A percentile compares a stretch with the other conserved stretches of the same genome.
Conservation (phyloP, 139 green algal species). For the Asterochloris sp. region DNA sequence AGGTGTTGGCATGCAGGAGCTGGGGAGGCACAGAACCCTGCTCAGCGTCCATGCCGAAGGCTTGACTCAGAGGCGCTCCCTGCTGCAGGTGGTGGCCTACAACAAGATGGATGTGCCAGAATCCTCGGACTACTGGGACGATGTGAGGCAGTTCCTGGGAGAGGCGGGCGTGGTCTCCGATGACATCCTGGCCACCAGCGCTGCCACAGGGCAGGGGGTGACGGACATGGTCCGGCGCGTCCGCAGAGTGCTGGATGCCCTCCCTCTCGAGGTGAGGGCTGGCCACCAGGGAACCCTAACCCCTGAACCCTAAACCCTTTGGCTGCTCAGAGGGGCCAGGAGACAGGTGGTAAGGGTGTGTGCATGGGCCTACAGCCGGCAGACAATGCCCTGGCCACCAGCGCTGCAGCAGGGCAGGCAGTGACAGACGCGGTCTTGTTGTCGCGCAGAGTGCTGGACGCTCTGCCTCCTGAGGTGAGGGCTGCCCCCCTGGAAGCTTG, state of each 20-base stretch:
- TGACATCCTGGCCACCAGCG: constrained; percentile 55
- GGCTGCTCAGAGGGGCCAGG: no score
- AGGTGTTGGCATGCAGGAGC: not conserved
- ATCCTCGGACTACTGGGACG: constrained; percentile 70
- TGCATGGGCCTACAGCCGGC: no score
- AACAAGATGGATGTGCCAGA: constrained; percentile 96
- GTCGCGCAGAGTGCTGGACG: no score
- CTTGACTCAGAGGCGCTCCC: not conserved
- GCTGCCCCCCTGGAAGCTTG: no score
- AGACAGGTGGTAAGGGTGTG: no score
- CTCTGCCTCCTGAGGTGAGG: no score
- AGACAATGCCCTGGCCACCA: constrained; percentile 50
- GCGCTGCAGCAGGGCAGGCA: constrained; percentile 55
- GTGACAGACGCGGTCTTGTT: constrained; percentile 63
- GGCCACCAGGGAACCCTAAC: not conserved
- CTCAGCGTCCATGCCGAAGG: not conserved
- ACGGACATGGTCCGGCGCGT: constrained; percentile 59
- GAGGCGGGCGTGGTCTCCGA: constrained; percentile 9
- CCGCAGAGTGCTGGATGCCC: constrained; percentile 51
- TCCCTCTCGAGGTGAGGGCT: constrained; percentile 23
- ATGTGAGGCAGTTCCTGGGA: constrained; percentile 62
- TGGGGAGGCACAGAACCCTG: not conserved
- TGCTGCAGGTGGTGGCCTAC: constrained; percentile 65
- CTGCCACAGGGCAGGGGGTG: constrained; percentile 57
- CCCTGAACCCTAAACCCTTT: no score